phyloP scores from a whole-genome alignment of 495 filamentous ascomycete species.

The Penicillium roqueforti region DNA sequence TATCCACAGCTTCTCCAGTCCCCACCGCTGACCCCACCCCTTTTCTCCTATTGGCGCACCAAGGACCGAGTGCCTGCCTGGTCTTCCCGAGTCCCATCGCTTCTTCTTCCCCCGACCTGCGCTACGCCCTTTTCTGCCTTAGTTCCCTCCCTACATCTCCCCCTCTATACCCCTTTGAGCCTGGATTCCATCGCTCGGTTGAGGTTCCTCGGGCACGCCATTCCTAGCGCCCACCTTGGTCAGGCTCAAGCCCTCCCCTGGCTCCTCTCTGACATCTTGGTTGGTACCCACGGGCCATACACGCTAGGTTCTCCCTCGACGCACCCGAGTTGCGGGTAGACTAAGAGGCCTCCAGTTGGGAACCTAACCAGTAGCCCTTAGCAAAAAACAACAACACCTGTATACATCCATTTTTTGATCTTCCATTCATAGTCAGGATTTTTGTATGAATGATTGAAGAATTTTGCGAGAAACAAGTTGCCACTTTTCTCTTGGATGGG shows the following conservation, averaged over 20 bases:
- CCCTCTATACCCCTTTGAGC: constrained; percentile 17
- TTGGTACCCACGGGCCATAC: constrained; percentile 34
- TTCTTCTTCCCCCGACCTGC: constrained; percentile 37
- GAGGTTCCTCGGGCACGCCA: constrained; percentile 43
- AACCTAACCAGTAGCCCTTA: constrained; percentile 31
- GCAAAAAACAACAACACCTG: constrained; percentile 18
- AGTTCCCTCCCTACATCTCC: constrained; percentile 15
- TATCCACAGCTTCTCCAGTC: constrained; percentile 14
- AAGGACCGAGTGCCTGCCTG: constrained; percentile 1
- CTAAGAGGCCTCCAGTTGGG: constrained; percentile 29
- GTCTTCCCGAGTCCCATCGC: constrained; percentile 31
- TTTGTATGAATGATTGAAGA: neutral
- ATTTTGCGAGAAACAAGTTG: constrained; percentile 5
- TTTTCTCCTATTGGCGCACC: neutral
- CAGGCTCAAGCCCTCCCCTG: constrained; percentile 1
- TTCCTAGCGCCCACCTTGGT: constrained; percentile 21
- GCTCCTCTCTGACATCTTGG: constrained; percentile 30
- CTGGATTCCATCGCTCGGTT: constrained; percentile 19
- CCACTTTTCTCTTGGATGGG: constrained; percentile 7
- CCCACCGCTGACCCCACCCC: neutral
- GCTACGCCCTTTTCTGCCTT: constrained; percentile 31
- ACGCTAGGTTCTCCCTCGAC: constrained; percentile 38
- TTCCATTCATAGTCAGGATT: neutral
- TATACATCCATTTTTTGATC: neutral
- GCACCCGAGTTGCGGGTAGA: constrained; percentile 42